Evolutionary conservation across 83 land plant genomes (phyloP).

Genomic region (Larix sibirica): DNA sequence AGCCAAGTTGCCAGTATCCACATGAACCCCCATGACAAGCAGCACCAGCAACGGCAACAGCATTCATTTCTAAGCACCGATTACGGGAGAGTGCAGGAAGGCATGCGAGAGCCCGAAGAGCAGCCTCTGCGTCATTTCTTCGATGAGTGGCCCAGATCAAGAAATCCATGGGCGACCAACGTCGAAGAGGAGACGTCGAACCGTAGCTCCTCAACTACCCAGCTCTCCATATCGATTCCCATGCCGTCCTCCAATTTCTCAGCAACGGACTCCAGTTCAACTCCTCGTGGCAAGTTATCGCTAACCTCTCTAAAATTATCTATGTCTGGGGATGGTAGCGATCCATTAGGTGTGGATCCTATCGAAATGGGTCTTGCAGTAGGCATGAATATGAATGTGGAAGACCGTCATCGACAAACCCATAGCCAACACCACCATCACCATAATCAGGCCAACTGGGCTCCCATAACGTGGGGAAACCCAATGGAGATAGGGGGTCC

Average conservation of each 20-base stretch:
- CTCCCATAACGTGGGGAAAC: slow-evolving; percentile 5
- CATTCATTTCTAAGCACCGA: slow-evolving; percentile 37
- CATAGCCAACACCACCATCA: too few relatives aligned
- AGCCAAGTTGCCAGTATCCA: not conserved
- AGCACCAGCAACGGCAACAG: not conserved
- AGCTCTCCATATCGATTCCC: slow-evolving; percentile 67
- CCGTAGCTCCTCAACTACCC: slow-evolving; percentile 48
- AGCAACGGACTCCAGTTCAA: slow-evolving; percentile 33
- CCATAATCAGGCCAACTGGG: not conserved
- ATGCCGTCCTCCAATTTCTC: slow-evolving; percentile 58
- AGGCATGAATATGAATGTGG: slow-evolving; percentile 3
- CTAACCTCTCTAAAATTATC: slow-evolving; percentile 4
- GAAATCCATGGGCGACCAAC: slow-evolving; percentile 48
- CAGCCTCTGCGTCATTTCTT: slow-evolving; percentile 62
- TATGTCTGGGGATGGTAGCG: not conserved
- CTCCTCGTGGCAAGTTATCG: slow-evolving; percentile 21
- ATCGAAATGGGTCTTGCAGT: slow-evolving; percentile 5
- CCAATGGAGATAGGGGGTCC: slow-evolving; percentile 10
- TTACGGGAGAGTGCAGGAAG: slow-evolving; percentile 26
- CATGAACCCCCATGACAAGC: not conserved
- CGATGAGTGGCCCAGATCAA: slow-evolving; percentile 67
- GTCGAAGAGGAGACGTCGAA: slow-evolving; percentile 47
- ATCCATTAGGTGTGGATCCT: not conserved
- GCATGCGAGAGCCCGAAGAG: slow-evolving; percentile 15
- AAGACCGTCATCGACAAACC: not conserved